Base-by-base conservation (phyloP, 2,329 filamentous ascomycete genomes). In the Cyphellophora europaea region DNA sequence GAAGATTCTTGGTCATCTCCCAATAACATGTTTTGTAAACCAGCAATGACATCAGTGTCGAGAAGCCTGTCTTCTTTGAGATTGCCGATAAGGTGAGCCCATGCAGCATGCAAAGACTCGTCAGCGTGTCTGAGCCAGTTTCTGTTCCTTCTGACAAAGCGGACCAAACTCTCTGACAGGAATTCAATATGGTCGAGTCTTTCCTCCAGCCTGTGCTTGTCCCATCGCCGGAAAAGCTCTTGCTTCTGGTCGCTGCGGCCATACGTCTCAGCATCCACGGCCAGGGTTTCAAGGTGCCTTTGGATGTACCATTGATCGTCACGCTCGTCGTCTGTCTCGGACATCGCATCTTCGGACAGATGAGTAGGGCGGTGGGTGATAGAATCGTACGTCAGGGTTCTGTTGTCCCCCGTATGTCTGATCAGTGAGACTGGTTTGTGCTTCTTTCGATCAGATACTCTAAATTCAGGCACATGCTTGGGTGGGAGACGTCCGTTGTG, bases 241-340 rank as follows among this genome's bases (percentile, higher is more conserved):
- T 39, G 31, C 34, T 45, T 36, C 11, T 36, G 33, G 11, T 42
- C 36, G 17, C 15, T 43, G 42, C 45, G 48, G 11, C 39, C 36
- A 14, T 36, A 21, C 18, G 37, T 33, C 11, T 38, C 16, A 5
- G 42, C 42, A 4, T 37, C 19, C 10, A 40, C n/a, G 13, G 48
- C 47, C 5, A 49, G 37, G 8, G 36, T 29, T 32, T 49, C 47
- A 35, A 49, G 42, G 19, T 49, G 45, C 14, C 33, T 25, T 12
- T 41, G 14, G 15, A 45, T 41, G 16, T 41, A 44, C 45, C 43
- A 49, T 8, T 38, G 36, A 19, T 45, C 40, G 27, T 49, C 47
- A 12, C 47, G 43, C 21, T 51, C 49, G 18, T 51, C 49, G 19
- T 51, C 49, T 5, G 47, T 42, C 29, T 51, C 49, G 25, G 36